Base-by-base conservation (phyloP, 257 asterid genomes). In the Penstemon davidsonii region DNA sequence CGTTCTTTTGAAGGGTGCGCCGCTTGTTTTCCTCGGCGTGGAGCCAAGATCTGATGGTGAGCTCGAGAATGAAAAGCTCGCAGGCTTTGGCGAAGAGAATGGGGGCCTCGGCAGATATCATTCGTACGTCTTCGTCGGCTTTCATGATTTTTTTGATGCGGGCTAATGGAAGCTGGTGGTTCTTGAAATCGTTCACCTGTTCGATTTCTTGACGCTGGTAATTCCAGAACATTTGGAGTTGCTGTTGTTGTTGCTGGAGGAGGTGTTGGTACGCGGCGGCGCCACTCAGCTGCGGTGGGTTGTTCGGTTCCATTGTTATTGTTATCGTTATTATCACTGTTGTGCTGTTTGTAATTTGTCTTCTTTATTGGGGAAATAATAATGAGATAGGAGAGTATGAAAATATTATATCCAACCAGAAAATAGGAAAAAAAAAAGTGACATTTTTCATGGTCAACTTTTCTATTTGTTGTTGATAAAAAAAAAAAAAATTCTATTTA, bases 1-100 rank as follows among this genome's bases (percentile, higher is more conserved):
- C 97, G 64, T 91, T 87, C 79, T 91, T 91, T 86, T 91, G 96
- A 11, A 91, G 84, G 4, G 96, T 91, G 5, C 97, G 80, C 37
- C 96, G 87, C 88, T 88, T 91, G 84, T 91, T 88, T 78, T 88
- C 95, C 91, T 91, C 96, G 45, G 97, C 97, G 83, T 91, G 97
- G 42, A 85, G 84, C 97, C 97, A 91, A 15, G 97, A 91, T 50
- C 96, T 87, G 78, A 88, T 91, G 3, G 97, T 91, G 79, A 91
- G 93, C 75, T 91, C 96, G 33, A 91, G 86, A 65, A 91, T 91
- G 88, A 91, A 91, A 55, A 91, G 87, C 82, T 91, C 97, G 71
- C 97, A 91, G 8, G 97, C 97, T 79, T 91, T 91, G 11, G 97
- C 92, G 78, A 91, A 91, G 47, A 91, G 84, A 47, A 91, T 84